These are phyloP conservation scores for Puccinia hordei DNA, from an alignment of 1,284 basidiomycete species.

Conservation along the genomic window DNA sequence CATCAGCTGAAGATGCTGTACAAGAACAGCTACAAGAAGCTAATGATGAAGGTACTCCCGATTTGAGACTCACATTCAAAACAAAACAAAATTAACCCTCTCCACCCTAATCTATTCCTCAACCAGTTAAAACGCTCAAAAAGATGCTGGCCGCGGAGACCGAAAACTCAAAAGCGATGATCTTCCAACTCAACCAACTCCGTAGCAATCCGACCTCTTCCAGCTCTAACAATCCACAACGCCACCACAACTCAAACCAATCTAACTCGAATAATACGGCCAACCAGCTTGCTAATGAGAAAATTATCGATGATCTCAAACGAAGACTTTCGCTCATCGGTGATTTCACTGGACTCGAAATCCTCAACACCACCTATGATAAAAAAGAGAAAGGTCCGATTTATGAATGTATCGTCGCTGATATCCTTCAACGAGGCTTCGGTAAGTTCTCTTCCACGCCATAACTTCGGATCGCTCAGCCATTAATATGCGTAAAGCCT, in stretches of 20 bases:
- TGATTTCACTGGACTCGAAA: slow-evolving; percentile 48
- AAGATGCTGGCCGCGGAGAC: slow-evolving; percentile 46
- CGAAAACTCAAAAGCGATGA: slow-evolving; percentile 42
- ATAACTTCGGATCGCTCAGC: neutral
- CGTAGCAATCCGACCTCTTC: neutral
- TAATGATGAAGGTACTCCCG: slow-evolving; percentile 30
- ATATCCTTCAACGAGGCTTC: slow-evolving; percentile 15
- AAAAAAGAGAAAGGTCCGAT: slow-evolving; percentile 15
- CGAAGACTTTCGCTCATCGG: slow-evolving; percentile 14
- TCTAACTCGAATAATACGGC: neutral
- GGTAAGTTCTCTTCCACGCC: slow-evolving; percentile 10
- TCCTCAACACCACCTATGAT: neutral
- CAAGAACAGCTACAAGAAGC: slow-evolving; percentile 41
- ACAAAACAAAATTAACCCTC: neutral
- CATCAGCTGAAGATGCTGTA: slow-evolving; percentile 25
- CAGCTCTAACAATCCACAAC: neutral
- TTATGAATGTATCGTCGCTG: slow-evolving; percentile 44
- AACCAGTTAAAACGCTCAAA: slow-evolving; percentile 16
- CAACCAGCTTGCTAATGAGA: neutral
- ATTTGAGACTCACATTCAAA: neutral
- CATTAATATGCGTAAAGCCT: neutral
- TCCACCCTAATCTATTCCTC: neutral
- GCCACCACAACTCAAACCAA: neutral
- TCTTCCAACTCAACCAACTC: slow-evolving; percentile 44
- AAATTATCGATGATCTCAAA: slow-evolving; percentile 42